phyloP scores from a whole-genome alignment of 768 basidiomycete species.

The Tubosaeta sp. region DNA sequence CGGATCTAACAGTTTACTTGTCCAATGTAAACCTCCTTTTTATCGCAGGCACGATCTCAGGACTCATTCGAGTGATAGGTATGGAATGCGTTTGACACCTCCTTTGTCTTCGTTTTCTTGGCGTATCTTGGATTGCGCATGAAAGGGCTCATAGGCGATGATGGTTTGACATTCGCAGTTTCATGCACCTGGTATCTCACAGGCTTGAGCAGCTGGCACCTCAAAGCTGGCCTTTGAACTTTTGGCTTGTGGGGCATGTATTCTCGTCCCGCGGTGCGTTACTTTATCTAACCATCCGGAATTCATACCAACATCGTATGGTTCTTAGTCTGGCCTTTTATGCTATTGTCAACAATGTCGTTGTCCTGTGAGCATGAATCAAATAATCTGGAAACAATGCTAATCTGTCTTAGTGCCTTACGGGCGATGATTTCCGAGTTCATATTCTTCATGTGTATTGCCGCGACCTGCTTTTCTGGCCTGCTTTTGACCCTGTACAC shows the following conservation, averaged over 20 bases:
- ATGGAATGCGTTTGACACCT: conserved; percentile 88
- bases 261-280: conserved; percentile 73
- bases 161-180: conserved; percentile 39
- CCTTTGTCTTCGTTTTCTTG: conserved; percentile 66
- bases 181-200: not conserved
- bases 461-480: conserved; percentile 78
- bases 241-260: conserved; percentile 78
- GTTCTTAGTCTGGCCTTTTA: conserved; percentile 67
- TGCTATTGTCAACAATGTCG: conserved; percentile 70
- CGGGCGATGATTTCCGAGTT: conserved; percentile 82
- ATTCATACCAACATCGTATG: not conserved
- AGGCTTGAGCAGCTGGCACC: conserved; percentile 31
- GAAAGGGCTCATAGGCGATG: conserved; percentile 50
- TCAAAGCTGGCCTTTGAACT: conserved; percentile 75
- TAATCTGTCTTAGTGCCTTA: conserved; percentile 50
- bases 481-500: conserved; percentile 54
- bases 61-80: conserved; percentile 43
- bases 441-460: conserved; percentile 73
- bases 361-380: conserved; percentile 57
- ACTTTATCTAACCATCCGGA: not conserved
- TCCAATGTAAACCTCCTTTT: conserved; percentile 58
- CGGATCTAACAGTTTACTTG: conserved; percentile 56
- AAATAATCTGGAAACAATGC: not conserved
- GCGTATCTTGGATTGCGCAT: conserved; percentile 63
- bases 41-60: not conserved